A percentile compares a stretch with the other conserved stretches of the same genome.
These are phyloP conservation scores for Colletotrichum zoysiae DNA, from an alignment of 2,329 filamentous ascomycete species.

Conservation along the genomic window DNA sequence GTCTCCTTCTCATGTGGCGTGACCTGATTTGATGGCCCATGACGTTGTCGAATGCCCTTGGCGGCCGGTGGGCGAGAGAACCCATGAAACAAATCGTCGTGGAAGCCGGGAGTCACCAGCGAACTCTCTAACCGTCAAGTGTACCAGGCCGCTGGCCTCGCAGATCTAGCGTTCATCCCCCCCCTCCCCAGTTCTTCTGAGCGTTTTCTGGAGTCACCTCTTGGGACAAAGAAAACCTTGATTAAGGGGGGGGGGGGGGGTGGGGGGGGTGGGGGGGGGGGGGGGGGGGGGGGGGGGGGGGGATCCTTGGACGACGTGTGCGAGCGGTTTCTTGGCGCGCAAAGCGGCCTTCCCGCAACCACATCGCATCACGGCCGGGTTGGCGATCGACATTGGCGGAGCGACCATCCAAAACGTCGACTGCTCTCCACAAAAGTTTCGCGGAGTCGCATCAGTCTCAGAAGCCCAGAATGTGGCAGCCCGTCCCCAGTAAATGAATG, in stretches of 20 bases:
- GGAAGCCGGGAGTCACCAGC: not conserved
- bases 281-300: no score
- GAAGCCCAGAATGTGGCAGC: slow-evolving; percentile 16
- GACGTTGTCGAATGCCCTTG: not conserved
- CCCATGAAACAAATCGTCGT: slow-evolving; percentile 10
- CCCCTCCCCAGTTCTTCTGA: not conserved
- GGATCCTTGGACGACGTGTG: not conserved
- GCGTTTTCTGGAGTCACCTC: not conserved
- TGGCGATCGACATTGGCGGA: not conserved
- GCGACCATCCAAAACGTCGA: not conserved
- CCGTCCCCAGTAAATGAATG: not conserved
- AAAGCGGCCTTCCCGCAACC: not conserved
- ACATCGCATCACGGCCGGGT: not conserved
- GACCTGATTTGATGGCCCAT: not conserved
- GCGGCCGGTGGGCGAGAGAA: not conserved
- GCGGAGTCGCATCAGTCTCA: slow-evolving; percentile 37
- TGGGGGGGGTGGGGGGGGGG: no score
- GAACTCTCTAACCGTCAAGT: not conserved
- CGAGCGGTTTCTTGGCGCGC: not conserved
- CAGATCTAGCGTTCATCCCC: not conserved
- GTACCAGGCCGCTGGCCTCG: not conserved
- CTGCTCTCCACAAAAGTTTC: slow-evolving; percentile 35
- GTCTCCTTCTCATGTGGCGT: not conserved
- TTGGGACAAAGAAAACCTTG: not conserved
- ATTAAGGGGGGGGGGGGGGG: no score